phyloP scores from a whole-genome alignment of 495 filamentous ascomycete species.

The Melanomma pulvis-pyrius region DNA sequence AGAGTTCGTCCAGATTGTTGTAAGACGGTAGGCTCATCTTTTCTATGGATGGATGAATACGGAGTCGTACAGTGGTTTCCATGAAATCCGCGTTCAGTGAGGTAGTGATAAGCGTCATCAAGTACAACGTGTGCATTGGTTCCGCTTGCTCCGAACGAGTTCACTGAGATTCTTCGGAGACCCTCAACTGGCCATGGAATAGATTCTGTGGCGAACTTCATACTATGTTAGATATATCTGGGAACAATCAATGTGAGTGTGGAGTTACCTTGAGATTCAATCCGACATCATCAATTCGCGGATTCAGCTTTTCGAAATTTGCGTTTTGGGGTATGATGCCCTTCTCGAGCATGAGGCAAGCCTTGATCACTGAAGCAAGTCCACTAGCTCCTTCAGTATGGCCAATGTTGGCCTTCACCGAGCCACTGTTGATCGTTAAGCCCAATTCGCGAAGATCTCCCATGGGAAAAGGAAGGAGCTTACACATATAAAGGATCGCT shows the following conservation, averaged over 20 bases:
- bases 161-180: conserved; percentile 37
- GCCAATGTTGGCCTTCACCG: conserved; percentile 43
- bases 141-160: conserved; percentile 48
- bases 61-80: background rate
- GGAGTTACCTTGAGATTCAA: conserved; percentile 8
- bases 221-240: background rate
- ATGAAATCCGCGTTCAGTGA: background rate
- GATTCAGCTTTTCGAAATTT: background rate
- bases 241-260: background rate
- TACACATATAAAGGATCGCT: conserved; percentile 23
- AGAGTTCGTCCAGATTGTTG: background rate
- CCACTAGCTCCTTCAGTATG: conserved; percentile 48
- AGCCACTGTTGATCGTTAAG: background rate
- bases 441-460: background rate
- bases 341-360: conserved; percentile 42
- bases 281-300: background rate
- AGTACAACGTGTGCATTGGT: conserved; percentile 36
- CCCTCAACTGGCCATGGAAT: conserved; percentile 6
- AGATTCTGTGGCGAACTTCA: background rate
- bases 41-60: background rate
- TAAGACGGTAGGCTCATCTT: background rate
- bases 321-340: conserved; percentile 41
- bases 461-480: background rate
- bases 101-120: background rate
- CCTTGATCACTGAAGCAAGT: conserved; percentile 46